Evolutionary conservation across 192 early-diverging fungal genomes (phyloP).

Genomic region (Lobosporangium transversale): DNA sequence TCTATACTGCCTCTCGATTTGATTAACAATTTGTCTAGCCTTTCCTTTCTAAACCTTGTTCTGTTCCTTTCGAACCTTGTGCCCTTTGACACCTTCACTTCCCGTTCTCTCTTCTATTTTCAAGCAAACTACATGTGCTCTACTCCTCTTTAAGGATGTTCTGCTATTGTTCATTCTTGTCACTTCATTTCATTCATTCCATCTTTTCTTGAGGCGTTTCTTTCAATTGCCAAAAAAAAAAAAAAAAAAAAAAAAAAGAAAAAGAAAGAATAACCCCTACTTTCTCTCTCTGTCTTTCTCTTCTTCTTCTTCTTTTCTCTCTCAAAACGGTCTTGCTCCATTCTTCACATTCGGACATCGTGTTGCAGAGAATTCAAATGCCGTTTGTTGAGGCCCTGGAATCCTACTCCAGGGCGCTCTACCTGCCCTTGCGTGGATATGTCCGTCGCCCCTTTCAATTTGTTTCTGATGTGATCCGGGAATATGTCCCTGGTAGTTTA

Average conservation of each 20-base stretch:
- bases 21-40: too few species aligned
- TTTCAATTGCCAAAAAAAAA: background rate
- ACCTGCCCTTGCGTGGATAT: constrained; percentile 45
- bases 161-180: background rate
- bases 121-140: too few species aligned
- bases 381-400: constrained; percentile 55
- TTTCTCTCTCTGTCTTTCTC: background rate
- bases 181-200: background rate
- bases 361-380: constrained; percentile 55
- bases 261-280: too few species aligned
- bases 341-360: constrained; percentile 12
- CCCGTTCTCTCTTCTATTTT: too few species aligned
- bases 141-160: too few species aligned
- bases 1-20: too few species aligned
- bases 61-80: too few species aligned
- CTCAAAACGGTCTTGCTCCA: background rate
- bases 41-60: too few species aligned
- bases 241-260: too few species aligned
- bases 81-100: too few species aligned
- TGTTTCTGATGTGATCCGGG: constrained; percentile 43
- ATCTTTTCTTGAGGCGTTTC: background rate
- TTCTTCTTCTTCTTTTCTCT: background rate
- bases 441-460: constrained; percentile 47
- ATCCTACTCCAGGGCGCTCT: constrained; percentile 55
- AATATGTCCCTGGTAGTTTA: constrained; percentile 24